These are phyloP conservation scores for Elaeis guineensis DNA, from an alignment of 176 grass and related monocot genomes.

Conservation along the genomic window DNA sequence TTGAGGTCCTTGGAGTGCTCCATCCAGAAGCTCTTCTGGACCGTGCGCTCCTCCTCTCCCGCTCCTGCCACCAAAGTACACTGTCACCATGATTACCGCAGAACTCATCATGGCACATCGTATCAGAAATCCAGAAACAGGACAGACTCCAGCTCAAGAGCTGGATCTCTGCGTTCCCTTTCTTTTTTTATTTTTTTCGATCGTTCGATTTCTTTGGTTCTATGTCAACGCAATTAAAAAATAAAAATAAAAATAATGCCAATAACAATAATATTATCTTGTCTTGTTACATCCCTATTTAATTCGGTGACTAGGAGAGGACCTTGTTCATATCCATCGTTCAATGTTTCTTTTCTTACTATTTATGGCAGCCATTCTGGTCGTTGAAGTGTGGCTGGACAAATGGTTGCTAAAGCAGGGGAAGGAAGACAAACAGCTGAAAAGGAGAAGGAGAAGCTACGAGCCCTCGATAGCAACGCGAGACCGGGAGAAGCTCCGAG, in stretches of 20 bases:
- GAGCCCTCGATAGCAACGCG: slow-evolving; percentile 84
- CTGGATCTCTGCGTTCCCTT: no score
- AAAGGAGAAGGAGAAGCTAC: slow-evolving; percentile 9
- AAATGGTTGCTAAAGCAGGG: not conserved
- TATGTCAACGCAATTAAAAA: no score
- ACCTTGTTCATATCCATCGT: no score
- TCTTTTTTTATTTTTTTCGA: no score
- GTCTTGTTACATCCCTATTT: no score
- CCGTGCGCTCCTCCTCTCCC: slow-evolving; percentile 50
- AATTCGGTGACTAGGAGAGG: no score
- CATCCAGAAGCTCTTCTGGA: slow-evolving; percentile 93
- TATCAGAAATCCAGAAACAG: not conserved
- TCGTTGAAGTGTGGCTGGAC: not conserved
- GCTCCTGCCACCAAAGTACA: slow-evolving; percentile 10
- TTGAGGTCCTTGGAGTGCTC: slow-evolving; percentile 92
- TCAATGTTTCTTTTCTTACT: no score
- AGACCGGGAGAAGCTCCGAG: slow-evolving; percentile 86
- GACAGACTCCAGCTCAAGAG: not conserved
- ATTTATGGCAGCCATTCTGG: not conserved
- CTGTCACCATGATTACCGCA: no score
- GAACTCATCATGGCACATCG: not conserved
- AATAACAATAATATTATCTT: no score
- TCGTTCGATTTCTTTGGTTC: no score
- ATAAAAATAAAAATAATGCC: no score
- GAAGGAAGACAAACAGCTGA: not conserved